Base-by-base conservation (phyloP, 1,284 basidiomycete genomes). In the Marasmius oreades region DNA sequence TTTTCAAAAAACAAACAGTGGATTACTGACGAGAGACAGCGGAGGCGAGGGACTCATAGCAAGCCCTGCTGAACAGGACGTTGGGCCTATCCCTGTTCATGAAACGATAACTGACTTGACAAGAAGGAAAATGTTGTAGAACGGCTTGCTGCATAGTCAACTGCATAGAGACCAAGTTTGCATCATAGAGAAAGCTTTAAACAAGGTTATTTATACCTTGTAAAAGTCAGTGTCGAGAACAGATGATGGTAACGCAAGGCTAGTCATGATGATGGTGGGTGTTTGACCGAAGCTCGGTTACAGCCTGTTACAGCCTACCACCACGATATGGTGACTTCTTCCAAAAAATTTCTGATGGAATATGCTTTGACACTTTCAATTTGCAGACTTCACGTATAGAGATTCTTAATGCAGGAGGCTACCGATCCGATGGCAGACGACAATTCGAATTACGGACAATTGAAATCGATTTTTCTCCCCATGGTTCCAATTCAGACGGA, bases 81-180 rank as follows among this genome's bases (percentile, higher is more conserved):
- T 82, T 73, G 31, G 48, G 45, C 43, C 78, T 77, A 60, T 88
- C 84, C 51, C 96, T 86, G 70, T 98, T 94, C 1, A 89, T 95
- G 73, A 98, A 98, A 46, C 79, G 81, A 73, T 95, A 93, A 1
- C 82, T 82, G 10, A 85, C 86, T 16, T 79, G 66, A 0, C 84
- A 79, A 53, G 84, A 71, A 2, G 90, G 89, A 65, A 94, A 97
- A 64, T 90, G 85, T n/a, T 83, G 79, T 55, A 90, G 68, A 11
- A 98, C 87, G 0, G 94, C 95, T 72, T 97, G 92, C 74, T 98
- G 96, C 96, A 98, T 99, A 0, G 95, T 95, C 52, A 98, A 78
- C 93, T 97, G 67, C 18, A 51, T 18, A 33, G 52, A 18, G 46
- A n/a, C n/a, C n/a, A n/a, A n/a, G 36, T 55, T 48, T 50, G 59